phyloP scores from a whole-genome alignment of 768 basidiomycete species.

The Rhodocollybia butyracea region DNA sequence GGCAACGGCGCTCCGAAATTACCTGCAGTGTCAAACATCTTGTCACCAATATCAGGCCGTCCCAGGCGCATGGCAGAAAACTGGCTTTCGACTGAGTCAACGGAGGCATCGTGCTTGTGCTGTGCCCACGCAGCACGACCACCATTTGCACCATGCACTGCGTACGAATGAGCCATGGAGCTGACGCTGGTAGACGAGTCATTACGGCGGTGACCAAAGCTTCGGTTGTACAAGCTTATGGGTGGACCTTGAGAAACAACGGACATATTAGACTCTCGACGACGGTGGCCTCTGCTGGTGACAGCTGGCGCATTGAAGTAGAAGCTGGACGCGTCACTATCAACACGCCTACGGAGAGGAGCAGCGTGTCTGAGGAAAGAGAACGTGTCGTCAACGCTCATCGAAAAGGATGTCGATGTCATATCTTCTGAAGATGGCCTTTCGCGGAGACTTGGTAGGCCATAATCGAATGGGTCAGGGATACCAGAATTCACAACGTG shows the following conservation, averaged over 20 bases:
- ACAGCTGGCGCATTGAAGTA: constrained; percentile 52
- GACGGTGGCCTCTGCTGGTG: constrained; percentile 45
- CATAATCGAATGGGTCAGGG: constrained; percentile 75
- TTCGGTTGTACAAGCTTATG: constrained; percentile 69
- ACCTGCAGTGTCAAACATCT: constrained; percentile 69
- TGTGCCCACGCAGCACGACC: constrained; percentile 59
- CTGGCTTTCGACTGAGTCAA: constrained; percentile 67
- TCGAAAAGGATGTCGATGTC: constrained; percentile 42
- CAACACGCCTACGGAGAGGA: constrained; percentile 51
- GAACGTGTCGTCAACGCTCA: constrained; percentile 71
- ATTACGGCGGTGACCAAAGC: constrained; percentile 39
- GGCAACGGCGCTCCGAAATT: constrained; percentile 53
- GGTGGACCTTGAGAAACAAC: constrained; percentile 58
- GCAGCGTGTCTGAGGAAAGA: constrained; percentile 43
- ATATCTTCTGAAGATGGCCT: constrained; percentile 60
- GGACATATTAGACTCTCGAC: constrained; percentile 62
- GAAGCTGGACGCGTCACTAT: constrained; percentile 77
- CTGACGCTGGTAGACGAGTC: constrained; percentile 45
- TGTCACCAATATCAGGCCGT: constrained; percentile 78
- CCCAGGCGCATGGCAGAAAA: constrained; percentile 54
- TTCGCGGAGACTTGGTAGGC: constrained; percentile 46
- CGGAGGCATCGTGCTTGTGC: constrained; percentile 53
- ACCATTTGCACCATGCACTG: constrained; percentile 48
- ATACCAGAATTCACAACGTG: constrained; percentile 59
- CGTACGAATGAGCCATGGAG: constrained; percentile 57